Base-by-base conservation (phyloP, 2,329 filamentous ascomycete genomes). In the Beauveria asiatica region DNA sequence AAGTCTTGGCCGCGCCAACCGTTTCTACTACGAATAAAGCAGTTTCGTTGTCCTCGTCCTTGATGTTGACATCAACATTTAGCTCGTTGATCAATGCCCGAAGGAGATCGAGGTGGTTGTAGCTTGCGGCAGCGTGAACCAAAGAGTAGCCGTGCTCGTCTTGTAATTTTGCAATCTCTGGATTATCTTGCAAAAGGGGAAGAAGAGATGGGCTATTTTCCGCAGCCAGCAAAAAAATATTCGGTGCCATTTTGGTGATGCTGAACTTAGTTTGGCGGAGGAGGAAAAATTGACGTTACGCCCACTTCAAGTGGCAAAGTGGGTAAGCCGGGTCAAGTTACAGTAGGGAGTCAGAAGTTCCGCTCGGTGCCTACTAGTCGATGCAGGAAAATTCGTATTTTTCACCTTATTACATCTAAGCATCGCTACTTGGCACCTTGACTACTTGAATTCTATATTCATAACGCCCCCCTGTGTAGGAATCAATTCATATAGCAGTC, bases 71-170 rank as follows among this genome's bases (percentile, higher is more conserved):
- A 62, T 92, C 79, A 25, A 93, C 92, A 13, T 85, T 75, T 74
- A 92, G 90, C 39, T 93, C 89, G 51, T 79, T 79, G 30, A 96
- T 80, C 6, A 99, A 81, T 0, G 84, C 74, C 62, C 89, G 87
- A 17, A 97, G 81, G 17, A 99, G 85, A 59, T 89, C 83, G 41
- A 90, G 76, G 70, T 97, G 92, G 70, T 88, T 89, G 80, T 97
- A 99, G 66, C 92, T 97, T 19, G 90, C 87, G 17, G 93, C 91
- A 57, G 94, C 94, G 74, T 99, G 94, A 53, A 97, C 78, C 27
- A 97, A 84, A 51, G 92, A 96, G 77, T 99, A 99, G 68, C 94
- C 94, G 69, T 97, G 89, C 62, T 88, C 85, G 73, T 99, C 94
- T 75, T 96, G 90, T 57, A 82, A 77, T 2, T 86, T 83, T 58